Evolutionary conservation across 2,329 filamentous ascomycete genomes (phyloP), one percentile per base, ranked within the genome.

Genomic region (Tolypocladium sp.): DNA sequence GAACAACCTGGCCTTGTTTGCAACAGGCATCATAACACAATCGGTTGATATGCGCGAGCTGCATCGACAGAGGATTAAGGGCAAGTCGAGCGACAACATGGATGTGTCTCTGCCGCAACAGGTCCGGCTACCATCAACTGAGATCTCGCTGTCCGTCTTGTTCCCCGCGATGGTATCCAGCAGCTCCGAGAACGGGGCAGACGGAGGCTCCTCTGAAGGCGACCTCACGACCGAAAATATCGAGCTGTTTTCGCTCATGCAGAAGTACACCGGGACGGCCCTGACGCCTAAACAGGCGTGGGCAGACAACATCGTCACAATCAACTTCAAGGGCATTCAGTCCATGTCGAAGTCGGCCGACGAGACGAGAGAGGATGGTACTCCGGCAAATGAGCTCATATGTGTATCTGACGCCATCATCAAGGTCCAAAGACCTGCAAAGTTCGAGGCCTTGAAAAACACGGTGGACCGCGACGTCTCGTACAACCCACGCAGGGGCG

Each of bases 381-480:
- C 55, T 3, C 60, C 56, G 58, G 59, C 25, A 57, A 60, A 22
- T 58, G 55, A 62, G 30, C 67, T 81, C 17, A 70, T 70, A 13
- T 74, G 77, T 42, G 68, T 79, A 15, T 76, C 79, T 2, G 80
- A 84, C 58, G 84, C 82, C 12, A 77, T 79, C n/a, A 76, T 87
- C 44, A 75, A 74, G 33, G 81, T 86, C 20, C 73, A 75, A 12
- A 79, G 82, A 59, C 79, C 76, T n/a, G 65, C 74, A 7, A 82
- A 80, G 60, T 85, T 87, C 65, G 74, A 74, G 46, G 74, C 80
- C n/a, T 77, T 87, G 13, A 78, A 77, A 63, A 77, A 77, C 12
- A 78, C 77, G 52, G 76, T 85, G 30, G 85, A 87, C 64, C 76
- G 77, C 3, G 83, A 88, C 65, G 82, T 91, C 30, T 79, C 78